phyloP scores from a whole-genome alignment of 495 filamentous ascomycete genomes.

The Glarea lozoyensis region DNA sequence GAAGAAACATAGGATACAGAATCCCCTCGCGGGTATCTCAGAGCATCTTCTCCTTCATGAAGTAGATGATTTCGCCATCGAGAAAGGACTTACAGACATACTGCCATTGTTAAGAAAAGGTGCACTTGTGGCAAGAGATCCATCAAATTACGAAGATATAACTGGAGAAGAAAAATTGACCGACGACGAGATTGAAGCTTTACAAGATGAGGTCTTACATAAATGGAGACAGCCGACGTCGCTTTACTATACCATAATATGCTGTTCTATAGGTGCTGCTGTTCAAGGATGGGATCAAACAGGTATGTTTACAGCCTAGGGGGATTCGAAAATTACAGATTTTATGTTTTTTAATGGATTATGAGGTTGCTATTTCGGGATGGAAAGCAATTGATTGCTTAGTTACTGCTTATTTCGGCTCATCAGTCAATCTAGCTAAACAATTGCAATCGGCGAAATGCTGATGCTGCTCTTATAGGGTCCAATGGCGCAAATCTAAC shows the following conservation, averaged over 20 bases:
- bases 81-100: constrained; percentile 42
- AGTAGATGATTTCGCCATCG: constrained; percentile 45
- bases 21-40: constrained; percentile 50
- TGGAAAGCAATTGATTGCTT: too few relatives aligned
- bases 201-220: constrained; percentile 48
- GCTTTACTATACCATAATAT: constrained; percentile 51
- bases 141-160: constrained; percentile 41
- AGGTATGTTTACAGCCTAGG: too few relatives aligned
- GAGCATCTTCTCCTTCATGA: constrained; percentile 39
- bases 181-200: constrained; percentile 41
- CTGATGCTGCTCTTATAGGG: constrained; percentile 3
- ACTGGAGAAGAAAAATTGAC: constrained; percentile 38
- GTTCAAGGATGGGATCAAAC: constrained; percentile 59
- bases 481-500: constrained; percentile 18
- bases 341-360: too few relatives aligned
- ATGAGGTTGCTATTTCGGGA: too few relatives aligned
- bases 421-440: too few relatives aligned
- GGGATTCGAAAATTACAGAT: too few relatives aligned
- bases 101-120: constrained; percentile 45
- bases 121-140: constrained; percentile 59
- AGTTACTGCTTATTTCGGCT: too few relatives aligned
- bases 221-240: constrained; percentile 53
- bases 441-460: not conserved
- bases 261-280: constrained; percentile 67
- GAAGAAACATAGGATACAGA: constrained; percentile 29